phyloP scores from a whole-genome alignment of 768 basidiomycete species.

The Lenzites betulinus region DNA sequence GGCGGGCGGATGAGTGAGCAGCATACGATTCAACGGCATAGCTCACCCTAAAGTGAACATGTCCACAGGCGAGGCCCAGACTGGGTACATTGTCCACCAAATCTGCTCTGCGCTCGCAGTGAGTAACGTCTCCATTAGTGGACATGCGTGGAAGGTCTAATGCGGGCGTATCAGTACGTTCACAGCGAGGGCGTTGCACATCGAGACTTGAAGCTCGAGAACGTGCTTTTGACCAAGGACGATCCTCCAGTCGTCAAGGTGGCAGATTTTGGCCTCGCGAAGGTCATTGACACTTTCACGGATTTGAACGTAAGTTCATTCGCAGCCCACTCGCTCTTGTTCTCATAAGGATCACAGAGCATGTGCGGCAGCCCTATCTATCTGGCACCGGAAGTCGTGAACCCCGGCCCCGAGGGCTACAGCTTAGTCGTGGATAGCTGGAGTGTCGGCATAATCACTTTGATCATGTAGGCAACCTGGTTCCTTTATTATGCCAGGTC shows the following conservation, averaged over 20 bases:
- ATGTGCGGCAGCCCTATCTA: constrained; percentile 96
- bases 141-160: neutral
- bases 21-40: neutral
- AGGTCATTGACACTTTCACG: constrained; percentile 76
- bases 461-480: constrained; percentile 72
- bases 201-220: constrained; percentile 94
- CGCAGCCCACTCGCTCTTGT: constrained; percentile 2
- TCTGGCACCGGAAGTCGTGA: constrained; percentile 86
- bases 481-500: neutral
- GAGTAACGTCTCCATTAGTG: constrained; percentile 26
- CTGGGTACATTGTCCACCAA: constrained; percentile 74
- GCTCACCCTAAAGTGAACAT: neutral
- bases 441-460: constrained; percentile 91
- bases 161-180: constrained; percentile 52
- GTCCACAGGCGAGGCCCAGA: constrained; percentile 49
- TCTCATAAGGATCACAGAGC: constrained; percentile 49
- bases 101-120: constrained; percentile 83
- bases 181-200: constrained; percentile 80
- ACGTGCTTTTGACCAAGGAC: constrained; percentile 75
- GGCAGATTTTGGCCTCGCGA: constrained; percentile 95
- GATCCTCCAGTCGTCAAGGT: constrained; percentile 78
- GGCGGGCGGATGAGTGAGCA: constrained; percentile 61
- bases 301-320: constrained; percentile 61
- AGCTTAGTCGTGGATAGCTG: constrained; percentile 87
- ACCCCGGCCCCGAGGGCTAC: constrained; percentile 62